Conservation (phyloP, 257 asterid species). For the Forsythia viridissima region DNA sequence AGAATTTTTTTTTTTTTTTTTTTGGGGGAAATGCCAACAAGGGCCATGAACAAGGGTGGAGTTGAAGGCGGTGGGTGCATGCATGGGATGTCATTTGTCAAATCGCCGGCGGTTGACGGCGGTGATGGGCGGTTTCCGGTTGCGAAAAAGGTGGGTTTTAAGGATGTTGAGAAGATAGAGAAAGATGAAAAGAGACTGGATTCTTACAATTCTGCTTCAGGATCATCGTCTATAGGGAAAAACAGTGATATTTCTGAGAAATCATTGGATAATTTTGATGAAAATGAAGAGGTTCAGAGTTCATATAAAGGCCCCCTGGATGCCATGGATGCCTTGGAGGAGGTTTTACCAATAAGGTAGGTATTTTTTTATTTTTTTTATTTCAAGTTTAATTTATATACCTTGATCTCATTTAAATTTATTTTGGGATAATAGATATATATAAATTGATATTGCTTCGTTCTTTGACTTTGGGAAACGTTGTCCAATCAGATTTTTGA, state of each 20-base stretch:
- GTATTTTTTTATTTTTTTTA: not conserved
- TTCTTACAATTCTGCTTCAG: constrained; percentile 35
- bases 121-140: constrained; percentile 34
- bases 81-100: constrained; percentile 37
- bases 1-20: not conserved
- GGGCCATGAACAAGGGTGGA: constrained; percentile 41
- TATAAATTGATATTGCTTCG: not conserved
- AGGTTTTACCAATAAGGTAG: constrained; percentile 78
- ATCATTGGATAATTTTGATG: constrained; percentile 49
- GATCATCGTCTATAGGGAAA: constrained; percentile 77
- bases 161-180: constrained; percentile 12
- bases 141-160: constrained; percentile 37
- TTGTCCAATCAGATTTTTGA: not conserved
- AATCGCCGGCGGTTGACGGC: constrained; percentile 31
- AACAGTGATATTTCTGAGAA: constrained; percentile 73
- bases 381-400: not conserved
- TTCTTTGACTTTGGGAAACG: not conserved
- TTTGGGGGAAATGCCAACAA: constrained; percentile 39
- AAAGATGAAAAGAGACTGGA: constrained; percentile 14
- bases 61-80: constrained; percentile 28
- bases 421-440: too few species aligned
- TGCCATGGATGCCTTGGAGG: constrained; percentile 64
- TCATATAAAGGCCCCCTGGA: constrained; percentile 59
- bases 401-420: not conserved
- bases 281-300: constrained; percentile 78